Percentiles rank a stretch among this genome's conserved stretches.
These are phyloP conservation scores for Lipomyces kockii DNA, from an alignment of 805 yeast genomes.

Conservation along the genomic window DNA sequence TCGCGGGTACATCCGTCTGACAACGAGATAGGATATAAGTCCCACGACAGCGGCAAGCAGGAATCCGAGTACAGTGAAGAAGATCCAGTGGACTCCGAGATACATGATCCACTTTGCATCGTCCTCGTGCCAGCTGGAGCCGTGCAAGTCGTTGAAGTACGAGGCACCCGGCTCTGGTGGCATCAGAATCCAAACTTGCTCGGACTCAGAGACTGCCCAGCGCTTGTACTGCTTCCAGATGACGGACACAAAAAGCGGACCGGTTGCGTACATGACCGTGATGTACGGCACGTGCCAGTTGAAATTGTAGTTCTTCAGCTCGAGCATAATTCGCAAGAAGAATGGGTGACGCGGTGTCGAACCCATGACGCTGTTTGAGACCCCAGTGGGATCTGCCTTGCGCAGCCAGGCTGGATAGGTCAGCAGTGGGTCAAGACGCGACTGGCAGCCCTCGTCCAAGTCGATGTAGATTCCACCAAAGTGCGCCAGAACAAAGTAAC, in stretches of 20 bases:
- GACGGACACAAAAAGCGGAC: conserved; percentile 84
- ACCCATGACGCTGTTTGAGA: conserved; percentile 93
- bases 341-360: conserved; percentile 86
- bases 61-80: conserved; percentile 75
- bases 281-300: conserved; percentile 87
- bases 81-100: conserved; percentile 72
- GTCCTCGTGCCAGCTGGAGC: conserved; percentile 91
- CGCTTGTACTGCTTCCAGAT: conserved; percentile 87
- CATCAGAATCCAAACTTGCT: conserved; percentile 68
- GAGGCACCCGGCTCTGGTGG: conserved; percentile 63
- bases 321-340: conserved; percentile 70
- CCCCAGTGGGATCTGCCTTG: conserved; percentile 87
- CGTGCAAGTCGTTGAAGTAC: conserved; percentile 72
- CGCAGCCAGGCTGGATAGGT: conserved; percentile 84
- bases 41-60: conserved; percentile 49
- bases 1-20: conserved; percentile 21
- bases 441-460: conserved; percentile 84
- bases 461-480: conserved; percentile 92
- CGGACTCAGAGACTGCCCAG: conserved; percentile 64
- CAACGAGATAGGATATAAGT: conserved; percentile 26
- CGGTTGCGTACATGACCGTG: conserved; percentile 92
- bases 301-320: conserved; percentile 63
- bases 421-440: conserved; percentile 78
- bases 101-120: conserved; percentile 81
- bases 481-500: conserved; percentile 81